phyloP scores from a whole-genome alignment of 805 yeast genomes.

The Schwanniomyces polymorphus region DNA sequence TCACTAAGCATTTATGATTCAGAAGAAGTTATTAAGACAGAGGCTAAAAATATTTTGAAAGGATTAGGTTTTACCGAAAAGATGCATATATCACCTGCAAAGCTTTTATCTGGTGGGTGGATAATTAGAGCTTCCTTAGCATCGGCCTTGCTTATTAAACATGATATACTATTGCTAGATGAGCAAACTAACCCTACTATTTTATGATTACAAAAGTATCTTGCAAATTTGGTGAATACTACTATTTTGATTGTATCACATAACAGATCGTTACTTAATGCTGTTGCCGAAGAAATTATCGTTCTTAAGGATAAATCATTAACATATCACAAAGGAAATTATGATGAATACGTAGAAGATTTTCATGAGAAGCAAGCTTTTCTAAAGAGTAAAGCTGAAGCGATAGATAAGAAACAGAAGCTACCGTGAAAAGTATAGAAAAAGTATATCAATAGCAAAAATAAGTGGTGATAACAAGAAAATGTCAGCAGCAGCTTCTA shows the following conservation, averaged over 20 bases:
- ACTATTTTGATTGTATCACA: slow-evolving; percentile 1
- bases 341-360: neutral
- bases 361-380: neutral
- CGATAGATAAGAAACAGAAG: neutral
- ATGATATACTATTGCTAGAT: slow-evolving; percentile 91
- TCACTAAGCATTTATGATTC: neutral
- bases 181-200: slow-evolving; percentile 99
- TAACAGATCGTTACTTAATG: slow-evolving; percentile 1
- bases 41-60: slow-evolving; percentile 3
- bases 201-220: slow-evolving; percentile 6
- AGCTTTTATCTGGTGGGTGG: slow-evolving; percentile 98
- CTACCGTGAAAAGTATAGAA: neutral
- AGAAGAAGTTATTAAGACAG: neutral
- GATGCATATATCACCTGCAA: slow-evolving; percentile 98
- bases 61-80: slow-evolving; percentile 88
- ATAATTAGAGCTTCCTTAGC: slow-evolving; percentile 99
- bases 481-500: neutral
- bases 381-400: neutral
- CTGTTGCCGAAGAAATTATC: neutral
- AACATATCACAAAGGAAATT: neutral
- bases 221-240: neutral
- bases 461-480: slow-evolving; percentile 1
- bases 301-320: slow-evolving; percentile 1
- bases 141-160: slow-evolving; percentile 88
- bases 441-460: neutral